These are phyloP conservation scores for Tricholoma bakamatsutake DNA, from an alignment of 768 basidiomycete species.

Conservation along the genomic window DNA sequence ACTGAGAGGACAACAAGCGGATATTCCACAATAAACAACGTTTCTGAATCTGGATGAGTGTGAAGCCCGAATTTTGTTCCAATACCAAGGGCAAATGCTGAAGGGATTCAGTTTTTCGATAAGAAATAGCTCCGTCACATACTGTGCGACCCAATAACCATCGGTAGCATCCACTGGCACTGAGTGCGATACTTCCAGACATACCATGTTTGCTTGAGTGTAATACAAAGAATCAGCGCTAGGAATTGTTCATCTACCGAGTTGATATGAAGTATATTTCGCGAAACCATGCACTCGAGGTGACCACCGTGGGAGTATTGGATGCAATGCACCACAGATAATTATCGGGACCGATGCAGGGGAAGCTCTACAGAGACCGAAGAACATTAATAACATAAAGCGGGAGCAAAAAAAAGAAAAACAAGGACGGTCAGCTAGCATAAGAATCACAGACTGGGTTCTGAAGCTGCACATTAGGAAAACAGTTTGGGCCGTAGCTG, in stretches of 20 bases:
- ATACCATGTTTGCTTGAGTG: constrained; percentile 37
- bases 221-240: constrained; percentile 36
- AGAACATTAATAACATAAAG: not conserved
- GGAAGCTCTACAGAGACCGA: not conserved
- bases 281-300: constrained; percentile 33
- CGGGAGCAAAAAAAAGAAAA: not conserved
- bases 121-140: constrained; percentile 13
- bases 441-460: not conserved
- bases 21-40: constrained; percentile 51
- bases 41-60: constrained; percentile 43
- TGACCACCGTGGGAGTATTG: constrained; percentile 44
- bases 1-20: constrained; percentile 58
- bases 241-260: not conserved
- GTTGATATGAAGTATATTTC: not conserved
- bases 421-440: not conserved
- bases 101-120: not conserved
- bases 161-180: constrained; percentile 54
- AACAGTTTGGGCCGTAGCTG: no score
- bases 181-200: constrained; percentile 41
- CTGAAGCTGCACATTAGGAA: no score
- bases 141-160: constrained; percentile 60
- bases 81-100: constrained; percentile 55
- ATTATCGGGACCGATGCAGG: constrained; percentile 28
- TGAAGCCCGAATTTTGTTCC: constrained; percentile 52
- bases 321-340: constrained; percentile 51